phyloP scores from a whole-genome alignment of 2,329 filamentous ascomycete genomes.

The Paecilomyces niveus region DNA sequence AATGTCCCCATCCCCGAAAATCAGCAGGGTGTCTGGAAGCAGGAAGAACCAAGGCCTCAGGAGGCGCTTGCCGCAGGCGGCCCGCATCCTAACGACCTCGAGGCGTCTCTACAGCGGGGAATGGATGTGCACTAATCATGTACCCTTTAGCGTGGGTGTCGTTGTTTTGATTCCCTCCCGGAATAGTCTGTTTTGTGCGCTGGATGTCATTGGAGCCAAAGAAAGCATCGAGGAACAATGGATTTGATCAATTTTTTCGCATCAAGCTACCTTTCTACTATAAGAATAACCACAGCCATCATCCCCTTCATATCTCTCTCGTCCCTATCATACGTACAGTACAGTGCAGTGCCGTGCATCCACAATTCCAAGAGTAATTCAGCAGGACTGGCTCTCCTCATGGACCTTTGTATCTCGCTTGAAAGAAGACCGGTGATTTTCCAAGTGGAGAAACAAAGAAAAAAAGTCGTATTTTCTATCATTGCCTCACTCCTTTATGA shows the following conservation, averaged over 20 bases:
- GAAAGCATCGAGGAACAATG: neutral
- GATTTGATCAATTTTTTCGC: neutral
- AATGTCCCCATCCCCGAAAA: slow-evolving; percentile 58
- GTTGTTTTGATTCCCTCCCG: neutral
- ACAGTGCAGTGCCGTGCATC: too few relatives aligned
- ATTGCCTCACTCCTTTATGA: too few relatives aligned
- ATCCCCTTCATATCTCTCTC: neutral
- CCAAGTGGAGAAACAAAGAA: too few relatives aligned
- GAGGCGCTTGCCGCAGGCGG: slow-evolving; percentile 39
- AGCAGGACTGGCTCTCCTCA: too few relatives aligned
- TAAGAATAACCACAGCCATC: neutral
- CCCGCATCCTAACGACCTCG: slow-evolving; percentile 39
- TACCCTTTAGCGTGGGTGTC: neutral
- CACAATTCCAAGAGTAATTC: too few relatives aligned
- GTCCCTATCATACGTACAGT: neutral
- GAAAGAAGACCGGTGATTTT: too few relatives aligned
- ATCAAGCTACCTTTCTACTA: neutral
- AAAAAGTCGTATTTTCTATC: too few relatives aligned
- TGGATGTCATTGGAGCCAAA: neutral
- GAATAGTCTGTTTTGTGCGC: slow-evolving; percentile 2
- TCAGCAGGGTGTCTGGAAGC: slow-evolving; percentile 47
- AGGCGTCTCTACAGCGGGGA: slow-evolving; percentile 48
- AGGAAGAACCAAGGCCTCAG: slow-evolving; percentile 58
- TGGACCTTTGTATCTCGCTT: too few relatives aligned
- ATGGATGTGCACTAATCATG: slow-evolving; percentile 43